These are phyloP conservation scores for Neoconidiobolus thromboides DNA, from an alignment of 371 early-diverging fungal species.

Conservation along the genomic window DNA sequence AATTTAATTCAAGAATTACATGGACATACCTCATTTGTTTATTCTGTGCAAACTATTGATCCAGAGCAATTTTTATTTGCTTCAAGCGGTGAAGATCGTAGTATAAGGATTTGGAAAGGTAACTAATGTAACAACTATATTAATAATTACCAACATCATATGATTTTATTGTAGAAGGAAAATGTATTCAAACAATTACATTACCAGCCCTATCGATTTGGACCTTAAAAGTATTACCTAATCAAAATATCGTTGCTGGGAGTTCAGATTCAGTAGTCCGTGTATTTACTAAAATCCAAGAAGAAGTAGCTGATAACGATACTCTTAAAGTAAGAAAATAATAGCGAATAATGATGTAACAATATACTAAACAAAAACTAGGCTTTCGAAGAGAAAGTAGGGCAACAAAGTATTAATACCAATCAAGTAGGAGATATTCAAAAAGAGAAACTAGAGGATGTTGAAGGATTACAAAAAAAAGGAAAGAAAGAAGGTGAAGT, in stretches of 20 bases:
- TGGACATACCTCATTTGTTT: slow-evolving; percentile 89
- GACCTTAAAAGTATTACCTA: slow-evolving; percentile 55
- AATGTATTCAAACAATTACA: slow-evolving; percentile 57
- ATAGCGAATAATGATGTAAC: not conserved
- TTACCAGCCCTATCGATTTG: slow-evolving; percentile 87
- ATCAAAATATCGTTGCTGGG: slow-evolving; percentile 76
- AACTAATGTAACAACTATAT: slow-evolving; percentile 6
- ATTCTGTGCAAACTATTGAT: slow-evolving; percentile 47
- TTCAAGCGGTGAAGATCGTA: slow-evolving; percentile 85
- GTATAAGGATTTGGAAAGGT: slow-evolving; percentile 77
- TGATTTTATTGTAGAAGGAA: slow-evolving; percentile 20
- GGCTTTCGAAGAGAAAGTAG: slow-evolving; percentile 30
- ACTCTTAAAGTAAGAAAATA: slow-evolving; percentile 20
- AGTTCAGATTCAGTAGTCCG: slow-evolving; percentile 67
- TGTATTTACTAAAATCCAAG: slow-evolving; percentile 46
- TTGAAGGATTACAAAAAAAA: slow-evolving; percentile 45
- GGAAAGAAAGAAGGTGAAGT: slow-evolving; percentile 77
- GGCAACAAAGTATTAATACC: slow-evolving; percentile 53
- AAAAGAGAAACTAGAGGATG: slow-evolving; percentile 56
- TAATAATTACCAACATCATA: not conserved
- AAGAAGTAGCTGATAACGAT: slow-evolving; percentile 38
- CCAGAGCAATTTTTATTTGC: slow-evolving; percentile 31
- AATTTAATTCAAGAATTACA: slow-evolving; percentile 50
- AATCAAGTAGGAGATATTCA: slow-evolving; percentile 78
- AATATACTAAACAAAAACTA: not conserved